Evolutionary conservation across 768 basidiomycete genomes (phyloP).

Genomic region (Kwoniella shandongensis): DNA sequence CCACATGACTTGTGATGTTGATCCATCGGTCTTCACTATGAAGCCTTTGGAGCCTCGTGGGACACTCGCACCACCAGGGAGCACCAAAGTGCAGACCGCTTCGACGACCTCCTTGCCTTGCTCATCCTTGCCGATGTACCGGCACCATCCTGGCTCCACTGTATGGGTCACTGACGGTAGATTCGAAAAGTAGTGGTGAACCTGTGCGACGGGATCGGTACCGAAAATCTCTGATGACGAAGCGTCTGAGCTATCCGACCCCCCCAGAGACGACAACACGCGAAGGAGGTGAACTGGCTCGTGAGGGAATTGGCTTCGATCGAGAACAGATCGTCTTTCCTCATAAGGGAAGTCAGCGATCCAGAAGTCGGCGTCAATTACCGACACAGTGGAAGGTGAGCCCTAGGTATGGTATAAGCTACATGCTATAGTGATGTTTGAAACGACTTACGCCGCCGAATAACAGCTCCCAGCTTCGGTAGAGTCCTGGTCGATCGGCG

Average conservation of each 20-base stretch:
- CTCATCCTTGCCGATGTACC: slow-evolving; percentile 62
- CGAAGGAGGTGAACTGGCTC: slow-evolving; percentile 69
- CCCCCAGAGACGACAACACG: slow-evolving; percentile 71
- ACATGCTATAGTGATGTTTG: slow-evolving; percentile 53
- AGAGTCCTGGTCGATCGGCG: slow-evolving; percentile 48
- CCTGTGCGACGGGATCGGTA: slow-evolving; percentile 63
- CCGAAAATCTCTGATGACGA: slow-evolving; percentile 14
- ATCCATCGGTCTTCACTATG: slow-evolving; percentile 65
- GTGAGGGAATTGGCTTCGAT: slow-evolving; percentile 81
- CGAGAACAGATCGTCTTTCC: slow-evolving; percentile 74
- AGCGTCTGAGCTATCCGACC: slow-evolving; percentile 12
- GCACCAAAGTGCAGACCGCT: slow-evolving; percentile 38
- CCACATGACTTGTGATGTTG: slow-evolving; percentile 72
- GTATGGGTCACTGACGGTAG: slow-evolving; percentile 75
- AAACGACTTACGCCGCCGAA: slow-evolving; percentile 40
- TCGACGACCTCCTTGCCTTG: slow-evolving; percentile 59
- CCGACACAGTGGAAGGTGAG: slow-evolving; percentile 65
- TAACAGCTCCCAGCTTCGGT: slow-evolving; percentile 42
- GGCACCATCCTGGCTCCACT: slow-evolving; percentile 68
- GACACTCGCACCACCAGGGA: slow-evolving; percentile 66
- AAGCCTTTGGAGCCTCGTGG: slow-evolving; percentile 68
- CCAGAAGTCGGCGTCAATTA: slow-evolving; percentile 78
- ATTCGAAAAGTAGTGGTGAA: slow-evolving; percentile 72
- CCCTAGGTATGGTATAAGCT: slow-evolving; percentile 65
- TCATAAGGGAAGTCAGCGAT: slow-evolving; percentile 67